These are phyloP conservation scores for Rhodotorula sp. DNA, from an alignment of 1,284 basidiomycete genomes.

Conservation along the genomic window DNA sequence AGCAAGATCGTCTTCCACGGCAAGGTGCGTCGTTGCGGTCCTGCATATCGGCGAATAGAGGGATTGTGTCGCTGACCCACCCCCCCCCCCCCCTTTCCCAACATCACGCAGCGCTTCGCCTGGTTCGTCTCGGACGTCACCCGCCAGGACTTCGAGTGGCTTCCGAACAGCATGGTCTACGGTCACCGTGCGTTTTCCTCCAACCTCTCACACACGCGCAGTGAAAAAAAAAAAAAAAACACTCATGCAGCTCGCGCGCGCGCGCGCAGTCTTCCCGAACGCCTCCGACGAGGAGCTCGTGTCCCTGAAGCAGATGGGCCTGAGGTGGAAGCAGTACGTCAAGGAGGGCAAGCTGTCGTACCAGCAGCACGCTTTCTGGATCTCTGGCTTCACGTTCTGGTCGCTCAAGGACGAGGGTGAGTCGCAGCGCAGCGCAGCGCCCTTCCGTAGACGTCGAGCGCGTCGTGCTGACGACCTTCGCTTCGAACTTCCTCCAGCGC, in stretches of 20 bases:
- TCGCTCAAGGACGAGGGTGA: constrained; percentile 61
- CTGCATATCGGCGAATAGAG: no score
- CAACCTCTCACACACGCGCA: background rate
- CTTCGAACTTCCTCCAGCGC: constrained; percentile 61
- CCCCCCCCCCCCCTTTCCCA: no score
- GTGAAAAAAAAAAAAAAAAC: no score
- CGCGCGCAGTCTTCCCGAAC: constrained; percentile 73
- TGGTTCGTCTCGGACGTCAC: constrained; percentile 96
- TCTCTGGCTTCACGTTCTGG: constrained; percentile 57
- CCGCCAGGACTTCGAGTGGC: constrained; percentile 93
- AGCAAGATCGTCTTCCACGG: constrained; percentile 87
- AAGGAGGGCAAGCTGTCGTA: constrained; percentile 91
- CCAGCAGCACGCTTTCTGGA: constrained; percentile 94
- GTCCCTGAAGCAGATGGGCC: constrained; percentile 74
- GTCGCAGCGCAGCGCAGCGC: constrained; percentile 42
- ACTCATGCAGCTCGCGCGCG: constrained; percentile 47
- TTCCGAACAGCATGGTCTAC: constrained; percentile 51
- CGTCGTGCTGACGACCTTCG: background rate
- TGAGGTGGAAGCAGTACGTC: constrained; percentile 95
- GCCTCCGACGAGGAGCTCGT: constrained; percentile 75
- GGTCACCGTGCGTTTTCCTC: constrained; percentile 32
- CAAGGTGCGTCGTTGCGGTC: constrained; percentile 52
- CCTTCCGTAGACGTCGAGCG: background rate
- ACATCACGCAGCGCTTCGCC: constrained; percentile 58
- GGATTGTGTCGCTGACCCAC: background rate